Evolutionary conservation across 805 yeast species (phyloP).

Genomic region (Huiozyma sinensis): DNA sequence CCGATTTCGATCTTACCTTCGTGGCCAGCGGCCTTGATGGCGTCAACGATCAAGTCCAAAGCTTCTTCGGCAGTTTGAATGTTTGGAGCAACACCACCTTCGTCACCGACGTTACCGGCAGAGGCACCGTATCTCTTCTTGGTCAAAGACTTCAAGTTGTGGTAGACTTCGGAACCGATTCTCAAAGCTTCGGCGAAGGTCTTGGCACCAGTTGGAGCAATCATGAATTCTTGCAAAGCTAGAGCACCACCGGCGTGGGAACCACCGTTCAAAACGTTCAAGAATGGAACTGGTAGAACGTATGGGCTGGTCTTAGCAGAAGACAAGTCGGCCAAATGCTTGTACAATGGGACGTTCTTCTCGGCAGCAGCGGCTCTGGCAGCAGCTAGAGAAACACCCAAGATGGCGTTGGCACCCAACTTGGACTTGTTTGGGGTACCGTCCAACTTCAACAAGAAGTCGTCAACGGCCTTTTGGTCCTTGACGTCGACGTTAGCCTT

Average conservation of each 20-base stretch:
- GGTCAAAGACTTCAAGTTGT: conserved; percentile 84
- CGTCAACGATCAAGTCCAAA: conserved; percentile 79
- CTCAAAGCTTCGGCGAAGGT: conserved; percentile 92
- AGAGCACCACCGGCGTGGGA: conserved; percentile 99
- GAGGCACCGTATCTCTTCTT: conserved; percentile 94
- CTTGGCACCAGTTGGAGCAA: conserved; percentile 88
- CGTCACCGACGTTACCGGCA: conserved; percentile 99
- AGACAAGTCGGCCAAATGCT: conserved; percentile 76
- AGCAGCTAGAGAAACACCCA: conserved; percentile 95
- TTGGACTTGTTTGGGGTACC: conserved; percentile 97
- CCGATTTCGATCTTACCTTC: conserved; percentile 87
- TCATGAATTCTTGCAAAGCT: conserved; percentile 99
- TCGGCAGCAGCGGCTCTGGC: conserved; percentile 98
- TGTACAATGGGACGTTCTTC: conserved; percentile 86
- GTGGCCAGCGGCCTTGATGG: conserved; percentile 93
- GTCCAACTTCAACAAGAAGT: conserved; percentile 75
- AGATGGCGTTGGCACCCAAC: conserved; percentile 96
- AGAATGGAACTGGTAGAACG: conserved; percentile 98
- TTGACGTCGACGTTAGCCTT: conserved; percentile 72
- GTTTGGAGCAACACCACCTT: conserved; percentile 99
- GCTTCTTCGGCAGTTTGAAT: conserved; percentile 94
- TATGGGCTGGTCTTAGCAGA: conserved; percentile 63
- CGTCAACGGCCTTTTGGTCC: conserved; percentile 80
- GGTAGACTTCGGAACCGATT: conserved; percentile 97
- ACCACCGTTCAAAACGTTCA: conserved; percentile 98